These are phyloP conservation scores for Mycena vitilis DNA, from an alignment of 768 basidiomycete genomes.

Conservation along the genomic window DNA sequence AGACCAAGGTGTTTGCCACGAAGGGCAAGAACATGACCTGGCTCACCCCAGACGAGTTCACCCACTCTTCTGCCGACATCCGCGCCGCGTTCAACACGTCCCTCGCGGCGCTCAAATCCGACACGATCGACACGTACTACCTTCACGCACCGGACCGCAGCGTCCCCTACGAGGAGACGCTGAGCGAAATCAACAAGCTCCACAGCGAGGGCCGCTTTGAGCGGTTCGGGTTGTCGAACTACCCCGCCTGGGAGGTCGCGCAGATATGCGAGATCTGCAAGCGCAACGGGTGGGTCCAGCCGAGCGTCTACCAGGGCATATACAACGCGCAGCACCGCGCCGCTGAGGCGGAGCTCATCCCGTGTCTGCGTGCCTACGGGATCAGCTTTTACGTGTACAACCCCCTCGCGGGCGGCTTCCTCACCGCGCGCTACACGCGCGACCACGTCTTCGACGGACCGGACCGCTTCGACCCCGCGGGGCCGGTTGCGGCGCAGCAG, in stretches of 20 bases:
- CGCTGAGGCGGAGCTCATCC: constrained; percentile 35
- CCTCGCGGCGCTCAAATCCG: too few species aligned
- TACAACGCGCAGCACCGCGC: constrained; percentile 36
- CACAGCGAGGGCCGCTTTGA: constrained; percentile 57
- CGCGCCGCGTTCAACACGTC: constrained; percentile 53
- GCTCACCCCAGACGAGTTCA: constrained; percentile 13
- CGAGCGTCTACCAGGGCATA: constrained; percentile 57
- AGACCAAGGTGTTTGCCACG: constrained; percentile 60
- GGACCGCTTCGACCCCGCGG: constrained; percentile 51
- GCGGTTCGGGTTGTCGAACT: constrained; percentile 62
- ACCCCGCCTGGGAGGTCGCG: constrained; percentile 53
- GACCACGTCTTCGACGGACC: constrained; percentile 38
- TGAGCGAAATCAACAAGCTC: constrained; percentile 52
- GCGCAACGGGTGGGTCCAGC: constrained; percentile 54
- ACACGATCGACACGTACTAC: constrained; percentile 49
- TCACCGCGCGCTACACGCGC: constrained; percentile 53
- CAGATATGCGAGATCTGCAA: constrained; percentile 48
- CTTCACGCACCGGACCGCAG: constrained; percentile 60
- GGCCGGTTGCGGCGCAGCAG: constrained; percentile 47
- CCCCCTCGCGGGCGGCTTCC: constrained; percentile 58
- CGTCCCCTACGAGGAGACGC: constrained; percentile 59
- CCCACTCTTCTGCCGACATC: constrained; percentile 17
- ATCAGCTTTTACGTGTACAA: constrained; percentile 56
- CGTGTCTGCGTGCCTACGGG: constrained; percentile 56
- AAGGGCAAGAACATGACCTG: constrained; percentile 9